Conservation (phyloP, 129 eudicot genomes). For the Calendula officinalis region DNA sequence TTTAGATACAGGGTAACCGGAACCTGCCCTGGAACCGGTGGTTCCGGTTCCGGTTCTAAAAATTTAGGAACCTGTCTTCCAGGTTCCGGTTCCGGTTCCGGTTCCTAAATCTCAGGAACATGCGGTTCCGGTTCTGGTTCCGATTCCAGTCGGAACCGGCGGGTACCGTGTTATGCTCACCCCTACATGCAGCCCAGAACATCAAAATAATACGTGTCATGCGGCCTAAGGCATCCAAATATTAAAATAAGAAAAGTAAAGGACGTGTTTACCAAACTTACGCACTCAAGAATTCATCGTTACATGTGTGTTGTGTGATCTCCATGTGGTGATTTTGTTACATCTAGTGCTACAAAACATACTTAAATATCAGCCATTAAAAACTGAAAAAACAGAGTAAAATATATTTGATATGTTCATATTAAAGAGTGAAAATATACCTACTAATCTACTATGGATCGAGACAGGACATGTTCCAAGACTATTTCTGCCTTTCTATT, state of each 20-base stretch:
- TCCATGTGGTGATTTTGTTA: slow-evolving; percentile 10
- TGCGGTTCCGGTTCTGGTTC: too few relatives aligned
- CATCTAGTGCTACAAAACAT: neutral
- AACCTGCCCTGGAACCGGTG: too few relatives aligned
- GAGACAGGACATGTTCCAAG: slow-evolving; percentile 26
- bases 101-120: too few relatives aligned
- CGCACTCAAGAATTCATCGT: neutral
- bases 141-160: too few relatives aligned
- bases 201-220: too few relatives aligned
- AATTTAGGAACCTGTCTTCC: too few relatives aligned
- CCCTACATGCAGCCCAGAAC: too few relatives aligned
- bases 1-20: too few relatives aligned
- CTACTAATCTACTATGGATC: too few relatives aligned
- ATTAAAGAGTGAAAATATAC: slow-evolving; percentile 7
- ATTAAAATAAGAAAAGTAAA: neutral
- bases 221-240: neutral
- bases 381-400: neutral
- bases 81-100: too few relatives aligned
- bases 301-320: neutral
- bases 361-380: slow-evolving; percentile 5
- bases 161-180: too few relatives aligned
- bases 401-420: neutral
- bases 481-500: slow-evolving; percentile 23
- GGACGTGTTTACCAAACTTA: slow-evolving; percentile 14
- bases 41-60: too few relatives aligned